phyloP scores from a whole-genome alignment of 176 grass and related monocot species.

The Secale cereale region DNA sequence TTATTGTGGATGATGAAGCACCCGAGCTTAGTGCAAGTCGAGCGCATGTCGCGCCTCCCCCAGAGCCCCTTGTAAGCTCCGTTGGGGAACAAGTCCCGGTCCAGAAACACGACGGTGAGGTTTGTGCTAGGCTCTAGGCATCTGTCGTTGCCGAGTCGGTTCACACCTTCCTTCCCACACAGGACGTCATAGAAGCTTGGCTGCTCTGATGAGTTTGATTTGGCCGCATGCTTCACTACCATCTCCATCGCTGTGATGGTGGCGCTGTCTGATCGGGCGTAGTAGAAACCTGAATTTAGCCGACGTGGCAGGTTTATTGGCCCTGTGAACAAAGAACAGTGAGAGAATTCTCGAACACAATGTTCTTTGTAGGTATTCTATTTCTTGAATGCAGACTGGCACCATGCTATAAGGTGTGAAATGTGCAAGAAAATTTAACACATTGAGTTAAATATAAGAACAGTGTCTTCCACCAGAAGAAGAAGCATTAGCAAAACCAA shows the following conservation, averaged over 20 bases:
- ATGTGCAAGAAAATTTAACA: neutral
- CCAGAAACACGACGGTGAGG: slow-evolving; percentile 58
- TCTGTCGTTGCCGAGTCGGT: slow-evolving; percentile 39
- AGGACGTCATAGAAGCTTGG: slow-evolving; percentile 90
- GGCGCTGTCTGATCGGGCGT: slow-evolving; percentile 45
- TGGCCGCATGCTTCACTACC: slow-evolving; percentile 64
- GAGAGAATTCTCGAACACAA: neutral
- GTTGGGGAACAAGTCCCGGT: slow-evolving; percentile 64
- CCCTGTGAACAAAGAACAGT: slow-evolving; percentile 31
- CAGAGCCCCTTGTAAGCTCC: slow-evolving; percentile 77
- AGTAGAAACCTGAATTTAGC: slow-evolving; percentile 91
- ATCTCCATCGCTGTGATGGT: slow-evolving; percentile 67
- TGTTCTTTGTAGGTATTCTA: neutral
- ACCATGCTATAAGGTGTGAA: neutral
- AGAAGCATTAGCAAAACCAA: neutral
- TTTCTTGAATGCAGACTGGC: neutral
- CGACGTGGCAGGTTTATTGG: slow-evolving; percentile 85
- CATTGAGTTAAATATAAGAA: neutral
- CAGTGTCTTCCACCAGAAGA: neutral
- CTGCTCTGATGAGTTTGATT: slow-evolving; percentile 71
- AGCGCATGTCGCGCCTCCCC: slow-evolving; percentile 42
- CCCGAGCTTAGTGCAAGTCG: slow-evolving; percentile 40
- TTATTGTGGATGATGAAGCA: slow-evolving; percentile 88
- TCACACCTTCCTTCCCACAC: slow-evolving; percentile 60
- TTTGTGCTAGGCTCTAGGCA: slow-evolving; percentile 64